A percentile compares a stretch with the other conserved stretches of the same genome.
Conservation (phyloP, 2,329 filamentous ascomycete species). For the Pyricularia sp. region DNA sequence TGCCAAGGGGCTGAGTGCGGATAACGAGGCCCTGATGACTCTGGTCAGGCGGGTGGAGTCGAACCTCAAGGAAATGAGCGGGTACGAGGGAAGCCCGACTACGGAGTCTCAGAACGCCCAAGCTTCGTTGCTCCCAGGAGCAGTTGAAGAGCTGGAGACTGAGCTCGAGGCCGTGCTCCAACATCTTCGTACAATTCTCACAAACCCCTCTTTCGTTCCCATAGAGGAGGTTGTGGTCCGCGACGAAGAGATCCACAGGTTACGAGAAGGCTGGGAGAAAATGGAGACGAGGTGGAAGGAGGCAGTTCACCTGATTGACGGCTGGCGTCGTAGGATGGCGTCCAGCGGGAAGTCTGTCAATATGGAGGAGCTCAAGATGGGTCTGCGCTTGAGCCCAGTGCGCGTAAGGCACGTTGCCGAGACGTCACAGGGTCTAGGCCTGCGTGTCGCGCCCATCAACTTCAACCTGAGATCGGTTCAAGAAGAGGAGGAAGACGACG, state of each 20-base stretch:
- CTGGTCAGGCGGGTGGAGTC: conserved; percentile 64
- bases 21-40: conserved; percentile 75
- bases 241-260: conserved; percentile 78
- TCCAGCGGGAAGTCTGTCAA: conserved; percentile 61
- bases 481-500: conserved; percentile 16
- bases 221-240: conserved; percentile 90
- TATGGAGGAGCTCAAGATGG: conserved; percentile 57
- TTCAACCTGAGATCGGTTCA: conserved; percentile 17
- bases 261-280: conserved; percentile 82
- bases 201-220: conserved; percentile 92
- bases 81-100: conserved; percentile 23
- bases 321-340: conserved; percentile 78
- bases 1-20: conserved; percentile 75
- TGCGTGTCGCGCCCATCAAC: conserved; percentile 19
- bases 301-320: conserved; percentile 81
- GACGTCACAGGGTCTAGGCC: conserved; percentile 27
- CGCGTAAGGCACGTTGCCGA: conserved; percentile 42
- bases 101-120: conserved; percentile 22
- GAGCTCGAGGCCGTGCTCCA: conserved; percentile 72
- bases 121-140: conserved; percentile 17
- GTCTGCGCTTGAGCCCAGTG: conserved; percentile 53
- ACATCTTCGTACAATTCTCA: conserved; percentile 75
- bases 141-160: conserved; percentile 52
- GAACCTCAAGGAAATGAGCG: conserved; percentile 62
- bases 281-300: conserved; percentile 91